phyloP scores from a whole-genome alignment of 805 yeast species.

The Metschnikowia proteae region DNA sequence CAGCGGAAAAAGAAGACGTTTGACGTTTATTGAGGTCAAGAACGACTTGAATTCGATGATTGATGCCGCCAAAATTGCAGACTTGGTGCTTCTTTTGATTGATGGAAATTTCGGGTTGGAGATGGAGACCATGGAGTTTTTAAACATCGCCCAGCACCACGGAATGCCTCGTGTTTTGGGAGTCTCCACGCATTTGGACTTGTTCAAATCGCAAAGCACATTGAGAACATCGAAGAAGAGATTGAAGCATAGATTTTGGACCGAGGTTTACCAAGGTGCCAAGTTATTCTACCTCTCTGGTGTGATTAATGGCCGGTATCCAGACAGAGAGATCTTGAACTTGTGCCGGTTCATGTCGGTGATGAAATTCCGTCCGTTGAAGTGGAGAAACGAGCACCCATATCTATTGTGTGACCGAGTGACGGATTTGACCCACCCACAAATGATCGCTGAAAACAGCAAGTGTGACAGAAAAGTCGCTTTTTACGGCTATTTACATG shows the following conservation, averaged over 20 bases:
- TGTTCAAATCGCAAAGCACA: conserved; percentile 85
- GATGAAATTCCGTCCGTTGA: conserved; percentile 98
- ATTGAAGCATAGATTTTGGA: conserved; percentile 94
- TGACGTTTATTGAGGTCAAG: conserved; percentile 88
- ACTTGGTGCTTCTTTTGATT: conserved; percentile 78
- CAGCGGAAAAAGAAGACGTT: conserved; percentile 87
- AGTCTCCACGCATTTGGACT: conserved; percentile 90
- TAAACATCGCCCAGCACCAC: conserved; percentile 94
- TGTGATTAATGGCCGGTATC: conserved; percentile 94
- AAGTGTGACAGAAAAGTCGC: conserved; percentile 89
- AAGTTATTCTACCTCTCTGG: conserved; percentile 92
- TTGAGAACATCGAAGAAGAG: conserved; percentile 87
- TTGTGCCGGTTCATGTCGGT: conserved; percentile 89
- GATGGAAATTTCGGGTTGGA: conserved; percentile 98
- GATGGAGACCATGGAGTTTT: conserved; percentile 99
- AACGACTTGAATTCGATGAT: conserved; percentile 94
- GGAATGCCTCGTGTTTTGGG: conserved; percentile 98
- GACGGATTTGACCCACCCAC: conserved; percentile 92
- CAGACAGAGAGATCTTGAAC: conserved; percentile 92
- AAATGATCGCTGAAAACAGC: conserved; percentile 67
- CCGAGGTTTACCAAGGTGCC: conserved; percentile 98
- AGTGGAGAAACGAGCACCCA: conserved; percentile 99
- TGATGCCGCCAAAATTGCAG: conserved; percentile 94
- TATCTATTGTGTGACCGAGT: conserved; percentile 87
- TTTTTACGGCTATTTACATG: conserved; percentile 90